Percentiles rank a stretch among this genome's conserved stretches.
Conservation (phyloP, 306 rosid species). For the Gastrolobium villosum region DNA sequence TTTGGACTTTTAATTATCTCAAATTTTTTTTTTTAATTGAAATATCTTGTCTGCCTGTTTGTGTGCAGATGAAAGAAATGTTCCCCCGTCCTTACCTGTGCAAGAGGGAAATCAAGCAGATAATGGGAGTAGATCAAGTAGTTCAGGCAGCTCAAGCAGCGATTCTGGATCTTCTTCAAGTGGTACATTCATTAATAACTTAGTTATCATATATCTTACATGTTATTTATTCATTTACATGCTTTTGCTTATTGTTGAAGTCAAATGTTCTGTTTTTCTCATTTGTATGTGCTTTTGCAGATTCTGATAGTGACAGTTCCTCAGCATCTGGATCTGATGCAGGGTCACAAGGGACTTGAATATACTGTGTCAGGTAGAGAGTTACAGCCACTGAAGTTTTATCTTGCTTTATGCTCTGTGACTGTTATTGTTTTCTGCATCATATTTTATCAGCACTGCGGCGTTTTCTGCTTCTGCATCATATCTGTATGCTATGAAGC, state of each 20-base stretch:
- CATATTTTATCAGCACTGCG: neutral
- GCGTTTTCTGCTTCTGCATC: neutral
- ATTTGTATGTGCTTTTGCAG: constrained; percentile 60
- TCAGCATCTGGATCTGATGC: constrained; percentile 93
- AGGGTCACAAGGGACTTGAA: constrained; percentile 76
- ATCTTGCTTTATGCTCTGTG: constrained; percentile 24
- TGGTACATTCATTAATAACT: constrained; percentile 63
- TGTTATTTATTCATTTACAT: neutral
- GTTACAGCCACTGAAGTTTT: constrained; percentile 14
- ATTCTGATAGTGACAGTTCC: constrained; percentile 94
- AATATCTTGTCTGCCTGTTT: constrained; percentile 3
- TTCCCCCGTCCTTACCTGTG: constrained; percentile 61
- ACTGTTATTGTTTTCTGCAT: constrained; percentile 16
- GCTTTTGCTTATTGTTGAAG: constrained; percentile 30
- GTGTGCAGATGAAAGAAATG: constrained; percentile 65
- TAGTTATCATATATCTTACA: neutral
- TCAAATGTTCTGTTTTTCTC: constrained; percentile 38
- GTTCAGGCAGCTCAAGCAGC: constrained; percentile 97
- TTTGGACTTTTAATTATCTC: constrained; percentile 24
- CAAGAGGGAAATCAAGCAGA: constrained; percentile 68
- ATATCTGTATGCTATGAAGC: constrained; percentile 26
- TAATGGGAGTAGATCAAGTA: constrained; percentile 90
- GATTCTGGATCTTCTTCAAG: constrained; percentile 97
- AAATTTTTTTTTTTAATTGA: constrained; percentile 27
- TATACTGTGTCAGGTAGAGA: constrained; percentile 61